Conservation (phyloP, 306 rosid species). For the Quercus berberidifolia region DNA sequence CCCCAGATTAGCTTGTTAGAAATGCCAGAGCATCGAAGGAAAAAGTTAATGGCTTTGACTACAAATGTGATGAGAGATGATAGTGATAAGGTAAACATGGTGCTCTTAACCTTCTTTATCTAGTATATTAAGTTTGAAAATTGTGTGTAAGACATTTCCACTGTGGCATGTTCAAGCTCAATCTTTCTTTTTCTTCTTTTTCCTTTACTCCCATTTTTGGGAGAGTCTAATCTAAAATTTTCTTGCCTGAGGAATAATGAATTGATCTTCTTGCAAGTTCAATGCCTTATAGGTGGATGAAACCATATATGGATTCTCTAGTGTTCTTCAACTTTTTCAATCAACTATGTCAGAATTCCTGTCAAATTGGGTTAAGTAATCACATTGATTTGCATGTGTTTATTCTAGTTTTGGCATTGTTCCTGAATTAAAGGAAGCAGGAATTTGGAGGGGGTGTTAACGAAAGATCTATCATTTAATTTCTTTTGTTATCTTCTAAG, state of each 20-base stretch:
- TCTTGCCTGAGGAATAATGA: neutral
- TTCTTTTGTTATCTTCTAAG: neutral
- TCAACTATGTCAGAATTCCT: constrained; percentile 8
- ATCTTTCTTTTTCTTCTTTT: neutral
- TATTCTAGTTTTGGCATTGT: neutral
- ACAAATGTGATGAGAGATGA: constrained; percentile 93
- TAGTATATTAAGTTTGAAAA: neutral
- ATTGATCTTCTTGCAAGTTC: constrained; percentile 7
- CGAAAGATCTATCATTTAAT: neutral
- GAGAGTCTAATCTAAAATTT: neutral
- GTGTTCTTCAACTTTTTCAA: constrained; percentile 1
- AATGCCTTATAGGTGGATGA: constrained; percentile 3
- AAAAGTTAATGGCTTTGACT: constrained; percentile 67
- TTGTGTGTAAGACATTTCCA: neutral
- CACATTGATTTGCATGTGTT: neutral
- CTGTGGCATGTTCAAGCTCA: neutral
- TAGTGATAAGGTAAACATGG: constrained; percentile 64
- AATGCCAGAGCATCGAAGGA: constrained; percentile 53
- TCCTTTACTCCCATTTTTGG: neutral
- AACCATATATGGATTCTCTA: constrained; percentile 3
- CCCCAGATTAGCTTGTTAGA: constrained; percentile 81
- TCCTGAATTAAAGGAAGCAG: neutral
- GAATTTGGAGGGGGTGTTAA: neutral
- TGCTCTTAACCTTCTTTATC: neutral
- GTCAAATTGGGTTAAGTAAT: neutral